phyloP scores from a whole-genome alignment of 306 rosid genomes.

The Bauhinia variegata region DNA sequence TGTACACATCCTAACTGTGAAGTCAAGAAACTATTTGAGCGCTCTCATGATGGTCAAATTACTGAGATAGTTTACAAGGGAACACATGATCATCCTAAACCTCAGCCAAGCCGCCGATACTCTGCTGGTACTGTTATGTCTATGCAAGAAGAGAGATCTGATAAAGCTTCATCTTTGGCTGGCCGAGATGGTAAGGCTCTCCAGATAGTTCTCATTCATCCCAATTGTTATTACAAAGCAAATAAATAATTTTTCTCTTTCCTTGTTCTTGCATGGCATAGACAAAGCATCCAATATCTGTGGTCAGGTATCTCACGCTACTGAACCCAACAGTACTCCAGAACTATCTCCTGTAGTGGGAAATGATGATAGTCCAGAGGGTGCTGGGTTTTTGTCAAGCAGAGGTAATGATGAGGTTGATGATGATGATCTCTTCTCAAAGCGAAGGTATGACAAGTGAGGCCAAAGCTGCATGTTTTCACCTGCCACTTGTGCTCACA shows the following conservation, averaged over 20 bases:
- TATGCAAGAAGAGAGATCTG: slow-evolving; percentile 70
- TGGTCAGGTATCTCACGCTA: slow-evolving; percentile 58
- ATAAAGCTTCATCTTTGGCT: slow-evolving; percentile 62
- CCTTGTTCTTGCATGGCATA: slow-evolving; percentile 39
- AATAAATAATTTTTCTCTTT: slow-evolving; percentile 29
- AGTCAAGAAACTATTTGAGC: slow-evolving; percentile 95
- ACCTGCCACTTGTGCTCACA: slow-evolving; percentile 20
- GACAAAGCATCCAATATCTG: slow-evolving; percentile 62
- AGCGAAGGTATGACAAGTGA: slow-evolving; percentile 68
- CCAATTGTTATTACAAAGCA: slow-evolving; percentile 4
- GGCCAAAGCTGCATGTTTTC: slow-evolving; percentile 26
- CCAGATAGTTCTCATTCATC: slow-evolving; percentile 31
- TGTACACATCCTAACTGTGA: slow-evolving; percentile 98
- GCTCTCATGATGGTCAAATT: slow-evolving; percentile 92
- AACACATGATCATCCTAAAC: slow-evolving; percentile 95
- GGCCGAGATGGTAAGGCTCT: slow-evolving; percentile 73
- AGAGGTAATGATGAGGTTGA: slow-evolving; percentile 68
- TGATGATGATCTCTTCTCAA: slow-evolving; percentile 82
- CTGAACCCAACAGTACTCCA: slow-evolving; percentile 65
- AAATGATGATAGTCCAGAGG: slow-evolving; percentile 64
- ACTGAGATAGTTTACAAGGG: slow-evolving; percentile 96
- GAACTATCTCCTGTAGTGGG: slow-evolving; percentile 56
- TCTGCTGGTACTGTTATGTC: slow-evolving; percentile 61
- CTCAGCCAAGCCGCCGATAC: slow-evolving; percentile 85
- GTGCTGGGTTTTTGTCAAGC: slow-evolving; percentile 55